phyloP scores from a whole-genome alignment of 768 basidiomycete genomes.

The Boletus subparvulus region DNA sequence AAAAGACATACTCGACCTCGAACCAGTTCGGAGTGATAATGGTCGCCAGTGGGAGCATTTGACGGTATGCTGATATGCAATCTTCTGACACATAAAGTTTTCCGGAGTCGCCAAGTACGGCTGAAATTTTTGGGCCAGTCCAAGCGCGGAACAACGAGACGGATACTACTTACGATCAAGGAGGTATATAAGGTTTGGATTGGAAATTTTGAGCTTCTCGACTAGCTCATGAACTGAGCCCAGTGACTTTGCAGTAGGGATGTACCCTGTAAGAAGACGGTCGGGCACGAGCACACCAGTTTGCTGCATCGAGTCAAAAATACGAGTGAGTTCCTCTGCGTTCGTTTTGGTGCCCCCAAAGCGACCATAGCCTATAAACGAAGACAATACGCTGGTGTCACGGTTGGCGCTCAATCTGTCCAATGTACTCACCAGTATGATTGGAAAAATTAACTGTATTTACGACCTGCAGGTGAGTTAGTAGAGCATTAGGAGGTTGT shows the following conservation, averaged over 20 bases:
- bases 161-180: slow-evolving; percentile 73
- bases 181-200: slow-evolving; percentile 73
- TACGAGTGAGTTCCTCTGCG: slow-evolving; percentile 69
- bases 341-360: slow-evolving; percentile 78
- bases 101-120: slow-evolving; percentile 93
- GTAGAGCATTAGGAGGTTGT: neutral
- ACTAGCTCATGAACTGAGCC: slow-evolving; percentile 63
- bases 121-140: slow-evolving; percentile 38
- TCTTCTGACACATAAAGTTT: slow-evolving; percentile 84
- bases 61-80: slow-evolving; percentile 83
- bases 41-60: slow-evolving; percentile 77
- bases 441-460: slow-evolving; percentile 96
- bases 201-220: slow-evolving; percentile 53
- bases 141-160: neutral
- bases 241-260: slow-evolving; percentile 81
- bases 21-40: slow-evolving; percentile 99
- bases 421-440: slow-evolving; percentile 65
- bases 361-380: slow-evolving; percentile 69
- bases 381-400: neutral
- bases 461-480: slow-evolving; percentile 52
- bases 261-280: slow-evolving; percentile 87
- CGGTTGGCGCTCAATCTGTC: neutral
- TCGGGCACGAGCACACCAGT: slow-evolving; percentile 74
- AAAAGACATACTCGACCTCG: slow-evolving; percentile 78
- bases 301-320: slow-evolving; percentile 71